phyloP scores from a whole-genome alignment of 305 asterid species.

The Andrographis paniculata region DNA sequence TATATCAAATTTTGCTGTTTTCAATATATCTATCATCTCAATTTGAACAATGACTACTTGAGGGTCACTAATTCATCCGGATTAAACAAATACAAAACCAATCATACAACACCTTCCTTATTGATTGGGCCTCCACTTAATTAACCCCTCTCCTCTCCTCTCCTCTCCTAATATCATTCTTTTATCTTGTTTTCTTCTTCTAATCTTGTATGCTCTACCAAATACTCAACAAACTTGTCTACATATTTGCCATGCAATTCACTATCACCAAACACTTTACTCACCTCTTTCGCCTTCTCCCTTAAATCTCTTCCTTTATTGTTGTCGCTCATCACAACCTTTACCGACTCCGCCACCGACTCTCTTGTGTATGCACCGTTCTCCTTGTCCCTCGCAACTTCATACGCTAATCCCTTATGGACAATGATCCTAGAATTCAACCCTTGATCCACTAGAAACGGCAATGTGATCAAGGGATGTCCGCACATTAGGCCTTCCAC shows the following conservation, averaged over 20 bases:
- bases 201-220: conserved; percentile 17
- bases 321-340: conserved; percentile 27
- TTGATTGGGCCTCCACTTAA: too few relatives aligned
- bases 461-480: conserved; percentile 27
- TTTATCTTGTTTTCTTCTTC: too few relatives aligned
- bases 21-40: too few relatives aligned
- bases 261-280: conserved; percentile 16
- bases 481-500: conserved; percentile 38
- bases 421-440: conserved; percentile 33
- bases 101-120: neutral
- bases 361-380: conserved; percentile 41
- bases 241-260: conserved; percentile 23
- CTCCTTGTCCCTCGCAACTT: conserved; percentile 30
- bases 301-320: conserved; percentile 25
- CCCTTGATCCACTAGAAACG: conserved; percentile 45
- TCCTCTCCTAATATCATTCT: too few relatives aligned
- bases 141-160: neutral
- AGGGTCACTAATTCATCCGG: too few relatives aligned
- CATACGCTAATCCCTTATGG: conserved; percentile 29
- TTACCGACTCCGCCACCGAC: conserved; percentile 33
- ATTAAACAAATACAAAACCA: too few relatives aligned
- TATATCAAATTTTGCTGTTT: too few relatives aligned
- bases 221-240: conserved; percentile 20
- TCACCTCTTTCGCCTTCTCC: conserved; percentile 27
- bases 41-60: too few relatives aligned